These are phyloP conservation scores for Capsicum rhomboideum DNA, from an alignment of 257 asterid species.

Conservation along the genomic window DNA sequence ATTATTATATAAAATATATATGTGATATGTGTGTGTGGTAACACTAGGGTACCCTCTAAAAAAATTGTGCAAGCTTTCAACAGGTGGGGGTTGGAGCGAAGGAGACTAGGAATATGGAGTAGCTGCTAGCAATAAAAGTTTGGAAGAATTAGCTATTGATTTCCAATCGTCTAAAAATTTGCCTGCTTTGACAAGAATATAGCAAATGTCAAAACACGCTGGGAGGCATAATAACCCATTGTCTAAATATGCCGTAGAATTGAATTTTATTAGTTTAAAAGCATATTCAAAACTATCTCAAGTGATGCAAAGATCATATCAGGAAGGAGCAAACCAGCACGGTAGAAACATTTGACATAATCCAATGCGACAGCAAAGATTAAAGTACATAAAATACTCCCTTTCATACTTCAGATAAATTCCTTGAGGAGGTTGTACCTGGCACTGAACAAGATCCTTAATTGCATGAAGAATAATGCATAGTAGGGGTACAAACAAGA, in stretches of 20 bases:
- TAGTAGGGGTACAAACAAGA: neutral
- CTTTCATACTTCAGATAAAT: neutral
- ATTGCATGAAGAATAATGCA: neutral
- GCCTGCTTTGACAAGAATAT: neutral
- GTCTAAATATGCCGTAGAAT: neutral
- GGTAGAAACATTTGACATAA: neutral
- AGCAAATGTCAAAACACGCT: neutral
- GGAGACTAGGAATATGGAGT: no score
- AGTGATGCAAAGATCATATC: neutral
- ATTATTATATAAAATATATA: no score
- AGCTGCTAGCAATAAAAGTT: no score
- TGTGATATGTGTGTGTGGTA: no score
- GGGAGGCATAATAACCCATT: neutral
- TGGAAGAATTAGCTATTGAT: neutral
- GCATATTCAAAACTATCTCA: neutral
- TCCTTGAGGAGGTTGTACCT: neutral
- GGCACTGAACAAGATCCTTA: neutral
- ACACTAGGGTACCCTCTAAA: no score
- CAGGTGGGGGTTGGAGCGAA: no score
- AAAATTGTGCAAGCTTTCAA: no score
- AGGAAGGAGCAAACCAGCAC: neutral
- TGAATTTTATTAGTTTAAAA: neutral
- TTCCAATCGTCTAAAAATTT: neutral
- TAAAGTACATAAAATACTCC: neutral
- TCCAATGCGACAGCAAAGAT: neutral